phyloP scores from a whole-genome alignment of 1,139 yeast species.

The Yamadazyma siamensis region DNA sequence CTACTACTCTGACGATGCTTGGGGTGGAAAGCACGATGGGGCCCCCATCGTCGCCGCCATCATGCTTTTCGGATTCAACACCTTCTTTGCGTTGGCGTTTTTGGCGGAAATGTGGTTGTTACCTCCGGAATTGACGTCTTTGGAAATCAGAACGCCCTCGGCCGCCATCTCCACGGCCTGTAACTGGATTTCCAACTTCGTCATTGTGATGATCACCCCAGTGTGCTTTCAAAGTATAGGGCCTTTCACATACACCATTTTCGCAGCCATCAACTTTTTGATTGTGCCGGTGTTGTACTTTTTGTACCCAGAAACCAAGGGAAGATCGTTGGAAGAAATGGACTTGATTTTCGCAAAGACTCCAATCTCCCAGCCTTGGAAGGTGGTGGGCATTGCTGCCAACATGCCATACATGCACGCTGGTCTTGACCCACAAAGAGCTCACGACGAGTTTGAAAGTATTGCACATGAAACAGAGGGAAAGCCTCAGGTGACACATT shows the following conservation, averaged over 20 bases:
- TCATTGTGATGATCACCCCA: slow-evolving; percentile 41
- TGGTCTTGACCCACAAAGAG: slow-evolving; percentile 9
- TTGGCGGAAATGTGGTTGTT: slow-evolving; percentile 39
- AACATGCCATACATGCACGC: slow-evolving; percentile 28
- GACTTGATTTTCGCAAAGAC: slow-evolving; percentile 53
- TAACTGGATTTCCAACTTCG: slow-evolving; percentile 40
- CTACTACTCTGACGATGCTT: slow-evolving; percentile 22
- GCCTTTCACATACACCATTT: slow-evolving; percentile 31
- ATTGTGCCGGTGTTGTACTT: slow-evolving; percentile 55
- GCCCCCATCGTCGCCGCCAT: slow-evolving; percentile 33
- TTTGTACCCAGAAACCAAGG: slow-evolving; percentile 61
- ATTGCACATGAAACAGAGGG: neutral
- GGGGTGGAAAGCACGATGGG: slow-evolving; percentile 19
- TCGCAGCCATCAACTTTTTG: slow-evolving; percentile 39
- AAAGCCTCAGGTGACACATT: neutral
- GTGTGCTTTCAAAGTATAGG: slow-evolving; percentile 29
- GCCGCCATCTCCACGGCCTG: slow-evolving; percentile 35
- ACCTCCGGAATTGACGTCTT: slow-evolving; percentile 37
- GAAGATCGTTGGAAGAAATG: slow-evolving; percentile 56
- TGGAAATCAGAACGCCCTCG: slow-evolving; percentile 33
- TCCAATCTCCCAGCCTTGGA: slow-evolving; percentile 35
- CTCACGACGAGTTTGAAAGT: slow-evolving; percentile 7
- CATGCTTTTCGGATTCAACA: slow-evolving; percentile 33
- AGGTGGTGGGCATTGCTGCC: slow-evolving; percentile 34
- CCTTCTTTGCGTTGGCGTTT: slow-evolving; percentile 30